Conservation (phyloP, 805 yeast genomes). For the Vanderwaltozyma polyspora region DNA sequence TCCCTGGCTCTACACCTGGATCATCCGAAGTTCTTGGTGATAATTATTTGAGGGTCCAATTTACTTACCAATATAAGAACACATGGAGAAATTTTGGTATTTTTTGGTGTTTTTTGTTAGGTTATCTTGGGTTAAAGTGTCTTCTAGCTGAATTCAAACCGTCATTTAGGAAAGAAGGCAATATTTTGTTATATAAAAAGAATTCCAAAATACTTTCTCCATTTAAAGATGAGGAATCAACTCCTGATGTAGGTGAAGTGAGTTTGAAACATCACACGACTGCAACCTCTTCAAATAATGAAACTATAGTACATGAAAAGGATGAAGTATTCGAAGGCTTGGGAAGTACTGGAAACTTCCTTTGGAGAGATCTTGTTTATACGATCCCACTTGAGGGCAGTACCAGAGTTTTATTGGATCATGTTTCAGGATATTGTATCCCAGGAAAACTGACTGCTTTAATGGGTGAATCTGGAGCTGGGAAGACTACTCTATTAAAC, state of each 20-base stretch:
- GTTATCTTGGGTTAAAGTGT: slow-evolving; percentile 15
- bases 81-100: slow-evolving; percentile 79
- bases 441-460: slow-evolving; percentile 68
- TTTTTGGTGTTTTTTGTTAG: slow-evolving; percentile 34
- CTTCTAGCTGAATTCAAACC: slow-evolving; percentile 18
- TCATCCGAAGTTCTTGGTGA: slow-evolving; percentile 44
- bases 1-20: slow-evolving; percentile 53
- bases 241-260: slow-evolving; percentile 2
- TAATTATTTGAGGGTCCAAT: slow-evolving; percentile 39
- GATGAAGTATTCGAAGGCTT: slow-evolving; percentile 13
- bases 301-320: slow-evolving; percentile 8
- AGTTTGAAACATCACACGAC: slow-evolving; percentile 8
- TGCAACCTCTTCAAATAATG: not conserved
- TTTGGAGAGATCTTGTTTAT: slow-evolving; percentile 62
- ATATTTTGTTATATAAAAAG: slow-evolving; percentile 39
- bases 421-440: slow-evolving; percentile 64
- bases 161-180: slow-evolving; percentile 24
- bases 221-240: slow-evolving; percentile 11
- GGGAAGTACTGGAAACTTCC: slow-evolving; percentile 38
- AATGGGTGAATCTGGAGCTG: slow-evolving; percentile 70
- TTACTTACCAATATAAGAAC: slow-evolving; percentile 42
- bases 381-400: slow-evolving; percentile 49
- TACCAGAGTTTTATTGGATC: slow-evolving; percentile 42
- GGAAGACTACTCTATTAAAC: slow-evolving; percentile 60
- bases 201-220: slow-evolving; percentile 28